Conservation (phyloP, 1,284 basidiomycete genomes). For the Lignosus rhinocerotis region DNA sequence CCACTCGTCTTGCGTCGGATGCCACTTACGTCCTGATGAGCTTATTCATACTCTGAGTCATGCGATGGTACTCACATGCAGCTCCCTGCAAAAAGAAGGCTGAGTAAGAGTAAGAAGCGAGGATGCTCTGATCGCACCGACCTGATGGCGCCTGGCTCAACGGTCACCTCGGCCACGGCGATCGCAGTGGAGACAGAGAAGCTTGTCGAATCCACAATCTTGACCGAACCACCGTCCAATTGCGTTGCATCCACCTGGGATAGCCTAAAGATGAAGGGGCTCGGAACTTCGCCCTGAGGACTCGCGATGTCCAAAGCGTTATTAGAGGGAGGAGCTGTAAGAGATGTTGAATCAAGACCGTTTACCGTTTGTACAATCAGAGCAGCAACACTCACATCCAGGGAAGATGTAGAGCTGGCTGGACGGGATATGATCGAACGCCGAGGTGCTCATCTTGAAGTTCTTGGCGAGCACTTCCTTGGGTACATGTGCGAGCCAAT, state of each 20-base stretch:
- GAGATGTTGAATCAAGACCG: background rate
- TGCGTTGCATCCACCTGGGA: conserved; percentile 53
- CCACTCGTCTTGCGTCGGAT: conserved; percentile 73
- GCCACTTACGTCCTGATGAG: conserved; percentile 50
- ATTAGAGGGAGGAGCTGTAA: conserved; percentile 33
- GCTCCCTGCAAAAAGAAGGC: conserved; percentile 14
- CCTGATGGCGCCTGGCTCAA: conserved; percentile 64
- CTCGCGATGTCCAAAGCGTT: conserved; percentile 41
- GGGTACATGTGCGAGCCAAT: conserved; percentile 42
- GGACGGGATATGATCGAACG: conserved; percentile 36
- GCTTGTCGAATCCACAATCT: conserved; percentile 60
- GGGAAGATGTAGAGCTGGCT: conserved; percentile 41
- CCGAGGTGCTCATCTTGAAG: conserved; percentile 35
- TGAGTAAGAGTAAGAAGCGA: background rate
- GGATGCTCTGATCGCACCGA: background rate
- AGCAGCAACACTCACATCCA: conserved; percentile 19
- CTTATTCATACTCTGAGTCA: background rate
- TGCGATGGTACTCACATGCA: conserved; percentile 27
- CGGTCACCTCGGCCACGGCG: conserved; percentile 66
- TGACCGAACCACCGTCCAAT: conserved; percentile 60
- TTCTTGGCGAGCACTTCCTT: conserved; percentile 46
- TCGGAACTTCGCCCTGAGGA: conserved; percentile 52
- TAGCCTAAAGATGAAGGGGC: conserved; percentile 54
- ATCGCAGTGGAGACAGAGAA: conserved; percentile 57
- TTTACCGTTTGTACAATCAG: conserved; percentile 9